These are phyloP conservation scores for Globisporangium yorkense DNA, from an alignment of 352 stramenopile species.

Conservation along the genomic window DNA sequence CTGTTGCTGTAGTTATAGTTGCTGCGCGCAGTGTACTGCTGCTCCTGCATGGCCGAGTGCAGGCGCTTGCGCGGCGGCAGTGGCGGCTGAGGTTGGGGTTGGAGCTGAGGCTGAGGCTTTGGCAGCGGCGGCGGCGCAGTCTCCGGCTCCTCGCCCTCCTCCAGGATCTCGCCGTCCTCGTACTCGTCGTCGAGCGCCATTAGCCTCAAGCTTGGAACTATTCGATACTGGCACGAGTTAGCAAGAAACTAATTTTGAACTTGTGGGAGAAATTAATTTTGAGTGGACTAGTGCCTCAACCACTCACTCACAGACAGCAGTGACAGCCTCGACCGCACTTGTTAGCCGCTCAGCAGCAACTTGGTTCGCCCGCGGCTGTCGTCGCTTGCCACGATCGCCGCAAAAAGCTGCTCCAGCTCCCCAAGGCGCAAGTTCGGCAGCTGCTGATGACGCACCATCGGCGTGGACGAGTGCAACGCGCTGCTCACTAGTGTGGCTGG, in stretches of 20 bases:
- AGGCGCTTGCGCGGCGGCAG: constrained; percentile 16
- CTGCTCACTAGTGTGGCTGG: not conserved
- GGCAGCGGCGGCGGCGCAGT: constrained; percentile 3
- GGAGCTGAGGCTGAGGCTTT: not conserved
- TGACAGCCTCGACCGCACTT: not conserved
- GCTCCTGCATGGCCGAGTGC: constrained; percentile 23
- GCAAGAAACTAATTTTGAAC: not conserved
- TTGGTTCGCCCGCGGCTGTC: not conserved
- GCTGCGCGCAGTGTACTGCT: constrained; percentile 3
- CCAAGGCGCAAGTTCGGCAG: constrained; percentile 3
- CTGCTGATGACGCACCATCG: not conserved
- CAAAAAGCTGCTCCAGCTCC: constrained; percentile 14
- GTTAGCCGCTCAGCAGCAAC: constrained; percentile 2
- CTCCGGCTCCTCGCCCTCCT: constrained; percentile 27
- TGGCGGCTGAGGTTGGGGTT: not conserved
- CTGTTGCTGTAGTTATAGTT: not conserved
- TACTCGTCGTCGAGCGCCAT: constrained; percentile 36
- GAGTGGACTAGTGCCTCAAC: not conserved
- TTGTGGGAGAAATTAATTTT: not conserved
- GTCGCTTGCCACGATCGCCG: constrained; percentile 10
- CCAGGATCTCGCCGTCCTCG: constrained; percentile 71
- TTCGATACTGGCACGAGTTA: not conserved
- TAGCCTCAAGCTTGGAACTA: not conserved
- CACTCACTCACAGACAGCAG: not conserved
- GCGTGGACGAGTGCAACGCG: not conserved